These are phyloP conservation scores for Trypanosoma caninum DNA, from an alignment of 208 protist species.

Conservation along the genomic window DNA sequence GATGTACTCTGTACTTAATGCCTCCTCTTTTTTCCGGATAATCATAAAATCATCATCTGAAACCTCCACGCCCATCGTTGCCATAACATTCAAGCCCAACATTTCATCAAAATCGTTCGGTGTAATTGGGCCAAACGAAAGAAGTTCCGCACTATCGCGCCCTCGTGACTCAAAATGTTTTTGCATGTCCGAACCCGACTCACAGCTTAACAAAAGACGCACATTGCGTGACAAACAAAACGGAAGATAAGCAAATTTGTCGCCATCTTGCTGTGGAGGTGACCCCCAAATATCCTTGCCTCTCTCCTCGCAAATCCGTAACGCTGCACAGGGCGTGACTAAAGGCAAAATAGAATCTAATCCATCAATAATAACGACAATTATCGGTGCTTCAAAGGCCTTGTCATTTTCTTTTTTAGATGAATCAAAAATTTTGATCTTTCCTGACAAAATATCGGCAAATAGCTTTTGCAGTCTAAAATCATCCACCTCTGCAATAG, in stretches of 20 bases:
- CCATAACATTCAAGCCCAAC: slow-evolving; percentile 35
- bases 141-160: slow-evolving; percentile 60
- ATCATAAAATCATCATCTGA: slow-evolving; percentile 71
- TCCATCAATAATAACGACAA: slow-evolving; percentile 63
- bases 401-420: neutral
- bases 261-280: neutral
- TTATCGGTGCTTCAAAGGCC: slow-evolving; percentile 6
- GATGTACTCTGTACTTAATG: slow-evolving; percentile 53
- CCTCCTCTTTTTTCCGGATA: slow-evolving; percentile 49
- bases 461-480: slow-evolving; percentile 49
- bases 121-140: slow-evolving; percentile 38
- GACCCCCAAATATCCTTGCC: slow-evolving; percentile 33
- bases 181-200: slow-evolving; percentile 19
- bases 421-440: slow-evolving; percentile 1
- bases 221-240: slow-evolving; percentile 62
- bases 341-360: slow-evolving; percentile 37
- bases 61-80: slow-evolving; percentile 39
- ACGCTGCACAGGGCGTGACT: slow-evolving; percentile 47
- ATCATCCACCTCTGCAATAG: slow-evolving; percentile 60
- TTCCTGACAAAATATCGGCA: slow-evolving; percentile 30
- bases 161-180: slow-evolving; percentile 30
- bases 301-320: slow-evolving; percentile 30
- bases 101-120: slow-evolving; percentile 76
- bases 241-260: slow-evolving; percentile 38
- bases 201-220: slow-evolving; percentile 57